Conservation (phyloP, 2,329 filamentous ascomycete genomes). For the Alternaria sp. region DNA sequence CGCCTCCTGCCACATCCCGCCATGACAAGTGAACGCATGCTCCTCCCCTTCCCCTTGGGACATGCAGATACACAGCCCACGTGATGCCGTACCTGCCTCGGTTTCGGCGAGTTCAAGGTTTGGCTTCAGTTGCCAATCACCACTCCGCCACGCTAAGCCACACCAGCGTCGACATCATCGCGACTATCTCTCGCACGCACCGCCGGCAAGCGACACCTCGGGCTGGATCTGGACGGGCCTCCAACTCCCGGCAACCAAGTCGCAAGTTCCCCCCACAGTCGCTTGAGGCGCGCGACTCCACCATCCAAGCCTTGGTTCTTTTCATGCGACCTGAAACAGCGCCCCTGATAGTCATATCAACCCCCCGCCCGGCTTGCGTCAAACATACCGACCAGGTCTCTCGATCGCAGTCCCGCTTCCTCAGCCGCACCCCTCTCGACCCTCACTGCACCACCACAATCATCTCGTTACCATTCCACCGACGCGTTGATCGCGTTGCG, state of each 20-base stretch:
- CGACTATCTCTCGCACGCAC: constrained; percentile 6
- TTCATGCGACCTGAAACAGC: constrained; percentile 44
- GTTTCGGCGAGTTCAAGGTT: background rate
- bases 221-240: background rate
- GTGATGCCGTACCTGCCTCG: constrained; percentile 7
- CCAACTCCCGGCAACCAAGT: constrained; percentile 7
- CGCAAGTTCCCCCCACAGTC: constrained; percentile 13
- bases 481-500: constrained; percentile 32
- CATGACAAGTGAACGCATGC: background rate
- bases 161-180: constrained; percentile 8
- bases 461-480: constrained; percentile 18
- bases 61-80: constrained; percentile 14
- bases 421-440: constrained; percentile 19
- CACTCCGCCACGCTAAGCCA: constrained; percentile 11
- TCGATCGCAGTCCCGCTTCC: constrained; percentile 18
- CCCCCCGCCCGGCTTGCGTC: constrained; percentile 33
- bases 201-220: constrained; percentile 2
- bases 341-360: constrained; percentile 38
- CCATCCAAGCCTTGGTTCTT: constrained; percentile 18
- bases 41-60: background rate
- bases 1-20: constrained; percentile 7
- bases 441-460: constrained; percentile 12
- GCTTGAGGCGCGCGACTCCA: constrained; percentile 21
- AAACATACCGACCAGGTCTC: constrained; percentile 36
- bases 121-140: constrained; percentile 2